Conservation (phyloP, 345 rosid genomes). For the Salix purpurea region DNA sequence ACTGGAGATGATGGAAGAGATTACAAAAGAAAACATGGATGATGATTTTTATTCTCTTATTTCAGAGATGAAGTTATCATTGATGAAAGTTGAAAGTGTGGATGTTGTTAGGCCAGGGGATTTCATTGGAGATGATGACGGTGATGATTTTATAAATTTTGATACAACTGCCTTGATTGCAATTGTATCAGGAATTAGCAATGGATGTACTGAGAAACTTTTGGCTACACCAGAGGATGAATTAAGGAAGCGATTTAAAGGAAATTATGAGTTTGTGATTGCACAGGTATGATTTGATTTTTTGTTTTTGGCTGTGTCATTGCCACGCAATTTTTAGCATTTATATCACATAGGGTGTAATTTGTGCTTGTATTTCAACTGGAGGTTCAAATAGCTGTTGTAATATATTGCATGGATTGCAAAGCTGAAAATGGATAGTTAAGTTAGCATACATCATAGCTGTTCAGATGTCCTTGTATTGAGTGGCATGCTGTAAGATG, state of each 20-base stretch:
- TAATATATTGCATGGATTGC: not conserved
- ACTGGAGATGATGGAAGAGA: slow-evolving; percentile 22
- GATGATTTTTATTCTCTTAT: slow-evolving; percentile 39
- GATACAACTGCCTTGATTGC: slow-evolving; percentile 88
- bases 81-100: slow-evolving; percentile 6
- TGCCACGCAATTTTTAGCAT: not conserved
- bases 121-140: slow-evolving; percentile 6
- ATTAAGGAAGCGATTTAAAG: slow-evolving; percentile 65
- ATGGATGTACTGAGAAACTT: slow-evolving; percentile 60
- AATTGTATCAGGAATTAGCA: slow-evolving; percentile 78
- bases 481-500: not conserved
- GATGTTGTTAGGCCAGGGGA: slow-evolving; percentile 1
- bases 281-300: slow-evolving; percentile 48
- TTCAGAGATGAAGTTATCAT: slow-evolving; percentile 32
- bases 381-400: not conserved
- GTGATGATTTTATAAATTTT: slow-evolving; percentile 48
- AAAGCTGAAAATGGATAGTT: not conserved
- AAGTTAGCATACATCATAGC: not conserved
- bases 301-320: not conserved
- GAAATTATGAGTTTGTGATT: slow-evolving; percentile 69
- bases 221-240: slow-evolving; percentile 40
- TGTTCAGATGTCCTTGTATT: not conserved
- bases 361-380: too few species aligned
- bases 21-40: slow-evolving; percentile 13
- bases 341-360: not conserved